Conservation (phyloP, 306 rosid species). For the Betula pendula region DNA sequence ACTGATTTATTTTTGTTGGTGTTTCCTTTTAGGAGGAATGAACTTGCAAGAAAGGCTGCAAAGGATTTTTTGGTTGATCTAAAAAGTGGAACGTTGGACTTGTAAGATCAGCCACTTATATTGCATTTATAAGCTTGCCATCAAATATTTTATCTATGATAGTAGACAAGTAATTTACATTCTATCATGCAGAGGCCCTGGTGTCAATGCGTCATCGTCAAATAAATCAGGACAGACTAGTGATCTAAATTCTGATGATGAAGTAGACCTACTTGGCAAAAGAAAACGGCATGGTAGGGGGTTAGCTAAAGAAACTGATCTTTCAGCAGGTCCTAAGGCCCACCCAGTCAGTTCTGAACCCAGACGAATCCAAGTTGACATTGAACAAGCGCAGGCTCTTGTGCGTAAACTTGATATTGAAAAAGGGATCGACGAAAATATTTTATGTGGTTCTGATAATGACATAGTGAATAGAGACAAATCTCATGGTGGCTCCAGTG, state of each 20-base stretch:
- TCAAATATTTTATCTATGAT: too few relatives aligned
- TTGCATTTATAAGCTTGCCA: too few relatives aligned
- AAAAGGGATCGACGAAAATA: slow-evolving; percentile 82
- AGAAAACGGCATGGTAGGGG: slow-evolving; percentile 72
- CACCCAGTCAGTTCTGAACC: slow-evolving; percentile 81
- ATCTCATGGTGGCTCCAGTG: slow-evolving; percentile 65
- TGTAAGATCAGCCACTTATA: slow-evolving; percentile 31
- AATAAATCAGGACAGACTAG: slow-evolving; percentile 70
- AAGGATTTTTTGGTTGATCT: slow-evolving; percentile 86
- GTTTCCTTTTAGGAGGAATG: slow-evolving; percentile 78
- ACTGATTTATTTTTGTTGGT: too few relatives aligned
- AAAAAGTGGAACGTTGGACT: slow-evolving; percentile 79
- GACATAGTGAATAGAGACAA: slow-evolving; percentile 67
- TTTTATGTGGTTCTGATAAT: slow-evolving; percentile 65
- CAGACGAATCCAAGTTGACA: slow-evolving; percentile 69
- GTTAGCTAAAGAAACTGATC: slow-evolving; percentile 68
- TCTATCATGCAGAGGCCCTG: slow-evolving; percentile 71
- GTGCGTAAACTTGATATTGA: slow-evolving; percentile 82
- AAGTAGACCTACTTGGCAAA: slow-evolving; percentile 66
- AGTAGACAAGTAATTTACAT: slow-evolving; percentile 1
- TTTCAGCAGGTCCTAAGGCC: slow-evolving; percentile 81
- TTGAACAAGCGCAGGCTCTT: slow-evolving; percentile 85
- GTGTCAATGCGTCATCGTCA: slow-evolving; percentile 57
- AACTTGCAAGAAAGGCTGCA: slow-evolving; percentile 73
- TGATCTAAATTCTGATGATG: slow-evolving; percentile 93